These are phyloP conservation scores for Kodamaea jinghongensis DNA, from an alignment of 805 yeast genomes.

Conservation along the genomic window DNA sequence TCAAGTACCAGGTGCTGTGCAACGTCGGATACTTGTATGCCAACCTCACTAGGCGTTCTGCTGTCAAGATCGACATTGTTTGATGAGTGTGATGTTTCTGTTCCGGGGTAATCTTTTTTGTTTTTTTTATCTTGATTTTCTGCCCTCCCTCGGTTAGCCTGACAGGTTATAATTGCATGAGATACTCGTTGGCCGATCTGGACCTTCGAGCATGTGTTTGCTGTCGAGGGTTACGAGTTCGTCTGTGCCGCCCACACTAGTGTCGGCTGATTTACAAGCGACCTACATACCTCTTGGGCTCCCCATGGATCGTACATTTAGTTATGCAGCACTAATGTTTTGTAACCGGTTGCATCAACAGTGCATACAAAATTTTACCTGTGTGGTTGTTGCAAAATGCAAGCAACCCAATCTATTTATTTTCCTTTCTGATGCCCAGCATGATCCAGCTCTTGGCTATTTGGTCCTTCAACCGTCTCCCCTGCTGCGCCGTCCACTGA, in stretches of 20 bases:
- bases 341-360: no score
- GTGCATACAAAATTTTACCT: background rate
- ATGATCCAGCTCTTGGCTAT: constrained; percentile 58
- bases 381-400: background rate
- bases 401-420: no score
- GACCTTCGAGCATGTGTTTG: no score
- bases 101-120: constrained; percentile 17
- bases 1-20: constrained; percentile 63
- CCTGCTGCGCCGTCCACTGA: constrained; percentile 48
- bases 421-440: constrained; percentile 18
- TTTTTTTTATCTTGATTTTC: constrained; percentile 1
- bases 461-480: constrained; percentile 47
- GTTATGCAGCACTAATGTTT: no score
- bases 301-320: no score
- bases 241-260: no score
- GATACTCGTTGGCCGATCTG: no score
- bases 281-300: no score
- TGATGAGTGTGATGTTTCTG: background rate
- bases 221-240: no score
- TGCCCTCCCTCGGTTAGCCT: constrained; percentile 3
- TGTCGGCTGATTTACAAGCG: no score
- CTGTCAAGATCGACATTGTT: constrained; percentile 35
- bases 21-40: constrained; percentile 55
- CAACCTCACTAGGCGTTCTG: constrained; percentile 52
- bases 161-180: background rate